Evolutionary conservation across 257 asterid species (phyloP).

Genomic region (Plantago major): DNA sequence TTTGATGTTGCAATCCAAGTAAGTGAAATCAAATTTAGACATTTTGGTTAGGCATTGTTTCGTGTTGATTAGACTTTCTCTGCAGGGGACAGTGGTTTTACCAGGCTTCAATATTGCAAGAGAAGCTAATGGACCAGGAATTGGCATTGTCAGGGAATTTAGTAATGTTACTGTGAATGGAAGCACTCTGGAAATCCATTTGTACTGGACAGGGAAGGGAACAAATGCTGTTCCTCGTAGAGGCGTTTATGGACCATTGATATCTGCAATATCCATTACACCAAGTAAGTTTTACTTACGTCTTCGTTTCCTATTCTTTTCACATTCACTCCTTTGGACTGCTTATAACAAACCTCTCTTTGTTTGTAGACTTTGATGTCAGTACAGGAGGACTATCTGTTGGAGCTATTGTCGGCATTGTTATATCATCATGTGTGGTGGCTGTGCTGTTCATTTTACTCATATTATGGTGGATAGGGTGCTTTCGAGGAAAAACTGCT

Average conservation of each 20-base stretch:
- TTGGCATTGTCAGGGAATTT: conserved; percentile 46
- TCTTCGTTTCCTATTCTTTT: background rate
- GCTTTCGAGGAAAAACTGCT: conserved; percentile 37
- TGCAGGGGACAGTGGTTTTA: conserved; percentile 72
- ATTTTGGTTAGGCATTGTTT: background rate
- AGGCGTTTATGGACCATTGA: conserved; percentile 86
- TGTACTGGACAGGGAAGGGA: conserved; percentile 94
- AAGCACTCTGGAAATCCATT: conserved; percentile 79
- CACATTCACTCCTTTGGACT: conserved; percentile 5
- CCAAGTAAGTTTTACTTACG: conserved; percentile 50
- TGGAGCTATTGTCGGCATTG: conserved; percentile 74
- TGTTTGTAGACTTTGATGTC: conserved; percentile 49
- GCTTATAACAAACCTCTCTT: conserved; percentile 5
- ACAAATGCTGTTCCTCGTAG: conserved; percentile 75
- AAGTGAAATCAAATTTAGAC: conserved; percentile 19
- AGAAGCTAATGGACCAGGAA: conserved; percentile 62
- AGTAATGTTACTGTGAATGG: conserved; percentile 38
- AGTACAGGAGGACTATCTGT: conserved; percentile 57
- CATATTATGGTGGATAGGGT: conserved; percentile 63
- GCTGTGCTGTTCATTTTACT: conserved; percentile 32
- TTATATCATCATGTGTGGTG: conserved; percentile 38
- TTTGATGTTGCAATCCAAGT: conserved; percentile 93
- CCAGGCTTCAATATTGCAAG: conserved; percentile 53
- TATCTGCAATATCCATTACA: conserved; percentile 82
- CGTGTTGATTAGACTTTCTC: conserved; percentile 7